Evolutionary conservation across 2,329 filamentous ascomycete species (phyloP), one percentile per base, ranked within the genome.

Genomic region (Podosphaera xanthii): DNA sequence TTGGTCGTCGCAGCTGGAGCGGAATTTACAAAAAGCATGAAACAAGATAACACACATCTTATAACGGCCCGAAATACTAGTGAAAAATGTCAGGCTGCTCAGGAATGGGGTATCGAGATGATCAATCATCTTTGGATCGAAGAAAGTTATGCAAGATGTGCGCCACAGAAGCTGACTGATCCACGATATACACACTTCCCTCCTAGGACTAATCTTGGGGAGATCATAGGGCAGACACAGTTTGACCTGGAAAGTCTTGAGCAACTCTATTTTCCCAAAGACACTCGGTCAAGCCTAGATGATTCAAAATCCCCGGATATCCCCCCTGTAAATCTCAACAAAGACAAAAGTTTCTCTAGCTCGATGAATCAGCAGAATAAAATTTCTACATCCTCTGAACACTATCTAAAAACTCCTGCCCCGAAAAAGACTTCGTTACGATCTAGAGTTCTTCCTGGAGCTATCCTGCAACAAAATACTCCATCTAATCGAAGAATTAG

Each of bases 81-180:
- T 67, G 92, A 97, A 68, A 98, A 98, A 71, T 96, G 87, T 69
- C 83, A 85, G 44, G 92, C 92, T 0, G 92, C 92, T 0, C 80
- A 81, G 62, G 92, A 97, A 71, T 98, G 92, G 92, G 84, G 85
- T 58, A 83, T 97, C 59, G 75, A 88, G 60, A 84, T 95, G 33
- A 75, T 95, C 65, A 98, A 97, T 69, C 92, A 98, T 69, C 76
- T 98, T 0, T 98, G 92, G 92, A 78, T 98, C 53, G 92, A 98
- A 70, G 92, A 98, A 68, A 94, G 89, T 71, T 98, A 97, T 68
- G 88, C 91, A 1, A 88, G 86, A 69, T 95, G 89, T 73, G 78
- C 86, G 67, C 74, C 84, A 60, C 84, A 87, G 68, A 79, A 80
- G 0, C 73, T 90, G 31, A 84, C 85, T 3, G 80, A 86, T 58